Evolutionary conservation across 345 rosid genomes (phyloP).

Genomic region (Syzygium grande): DNA sequence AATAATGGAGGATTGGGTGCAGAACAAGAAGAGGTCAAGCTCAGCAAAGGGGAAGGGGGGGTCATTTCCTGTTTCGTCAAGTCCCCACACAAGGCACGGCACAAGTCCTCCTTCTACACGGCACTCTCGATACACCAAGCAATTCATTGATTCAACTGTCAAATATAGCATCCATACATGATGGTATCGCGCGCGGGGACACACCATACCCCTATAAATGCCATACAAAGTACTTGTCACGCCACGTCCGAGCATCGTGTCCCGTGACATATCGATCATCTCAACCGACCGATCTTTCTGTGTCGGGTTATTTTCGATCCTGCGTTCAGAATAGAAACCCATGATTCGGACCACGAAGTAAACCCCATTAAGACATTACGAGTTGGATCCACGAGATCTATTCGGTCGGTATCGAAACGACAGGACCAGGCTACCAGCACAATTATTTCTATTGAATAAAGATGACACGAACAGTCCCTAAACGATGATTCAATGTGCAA

Average conservation of each 20-base stretch:
- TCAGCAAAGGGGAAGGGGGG: background rate
- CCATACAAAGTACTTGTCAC: background rate
- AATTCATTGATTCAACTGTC: background rate
- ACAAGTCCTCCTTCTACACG: background rate
- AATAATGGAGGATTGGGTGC: background rate
- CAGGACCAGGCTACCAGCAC: too few relatives aligned
- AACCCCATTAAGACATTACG: background rate
- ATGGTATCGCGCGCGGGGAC: too few relatives aligned
- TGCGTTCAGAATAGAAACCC: background rate
- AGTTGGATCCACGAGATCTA: background rate
- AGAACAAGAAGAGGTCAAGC: background rate
- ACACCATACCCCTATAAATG: too few relatives aligned
- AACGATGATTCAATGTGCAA: background rate
- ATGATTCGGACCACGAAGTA: background rate
- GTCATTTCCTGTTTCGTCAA: background rate
- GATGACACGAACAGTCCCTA: background rate
- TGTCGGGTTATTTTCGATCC: background rate
- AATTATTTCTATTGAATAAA: background rate
- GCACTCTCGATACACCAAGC: background rate
- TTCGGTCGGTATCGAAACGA: background rate
- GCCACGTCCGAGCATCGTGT: background rate
- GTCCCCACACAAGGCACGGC: background rate
- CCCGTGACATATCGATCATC: background rate
- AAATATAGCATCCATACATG: background rate
- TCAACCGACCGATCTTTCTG: background rate